Evolutionary conservation across 352 stramenopile genomes (phyloP), one percentile per base, ranked within the genome.

Genomic region (Nothophytophthora sp.): DNA sequence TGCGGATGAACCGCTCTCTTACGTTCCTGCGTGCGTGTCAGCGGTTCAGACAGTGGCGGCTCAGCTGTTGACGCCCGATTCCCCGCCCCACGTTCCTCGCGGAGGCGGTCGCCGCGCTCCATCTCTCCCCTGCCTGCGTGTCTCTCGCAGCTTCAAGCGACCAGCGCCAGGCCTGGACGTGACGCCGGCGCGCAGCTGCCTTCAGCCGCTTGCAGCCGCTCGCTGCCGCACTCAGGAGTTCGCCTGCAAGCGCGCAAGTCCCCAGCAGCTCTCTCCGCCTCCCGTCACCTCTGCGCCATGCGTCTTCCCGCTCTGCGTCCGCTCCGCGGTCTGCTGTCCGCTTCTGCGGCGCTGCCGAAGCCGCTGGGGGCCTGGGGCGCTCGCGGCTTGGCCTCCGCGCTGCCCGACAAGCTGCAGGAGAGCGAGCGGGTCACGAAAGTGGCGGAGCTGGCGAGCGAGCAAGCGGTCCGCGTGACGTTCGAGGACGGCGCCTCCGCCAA

Each of bases 401-500:
- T 62, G 12, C 36, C 20, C n/a, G 50, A 64, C 16, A 58, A 60
- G 25, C 45, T 47, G 3, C 24, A 38, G 23, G 55, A 62, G n/a
- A 33, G 25, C 50, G 51, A 71, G 25, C 53, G 56, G 24, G 30
- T 84, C 28, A 52, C 52, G 27, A 65, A 65, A 52, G 80, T 86
- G 30, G 66, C 81, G 50, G 67, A 91, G 22, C 59, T 88, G n/a
- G 50, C 30, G 4, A 50, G 49, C 18, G 73, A 86, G 38, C 50
- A 66, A 28, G 81, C 83, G 2, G 66, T 94, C 39, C 57, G 65
- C 33, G 66, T 94, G 30, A 88, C 74, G 33, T 94, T 86, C 73
- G 60, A 82, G 22, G 84, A 94, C 63, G 84, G 83, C 30, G 77
- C 83, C 35, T 77, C 64, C 27, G 79, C 84, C 42, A 86, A 78